Evolutionary conservation across 495 filamentous ascomycete species (phyloP).

Genomic region (Pseudotulostoma volvatum): DNA sequence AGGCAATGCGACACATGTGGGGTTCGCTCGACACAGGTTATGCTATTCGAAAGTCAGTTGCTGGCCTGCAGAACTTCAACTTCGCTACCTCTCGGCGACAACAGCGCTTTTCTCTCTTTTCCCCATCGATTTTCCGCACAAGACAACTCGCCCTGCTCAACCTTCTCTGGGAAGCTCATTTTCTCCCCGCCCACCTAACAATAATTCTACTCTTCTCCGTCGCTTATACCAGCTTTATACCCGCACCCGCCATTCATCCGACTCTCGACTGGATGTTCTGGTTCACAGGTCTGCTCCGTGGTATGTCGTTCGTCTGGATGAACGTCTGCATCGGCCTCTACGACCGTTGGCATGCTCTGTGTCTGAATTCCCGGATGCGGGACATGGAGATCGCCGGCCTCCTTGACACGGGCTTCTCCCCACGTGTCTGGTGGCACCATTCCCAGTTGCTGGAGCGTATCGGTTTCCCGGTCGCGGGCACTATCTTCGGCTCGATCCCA

Average conservation of each 20-base stretch:
- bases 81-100: conserved; percentile 11
- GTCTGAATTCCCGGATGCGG: conserved; percentile 35
- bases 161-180: conserved; percentile 53
- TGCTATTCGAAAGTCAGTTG: conserved; percentile 22
- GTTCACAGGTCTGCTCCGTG: conserved; percentile 39
- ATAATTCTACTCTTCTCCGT: conserved; percentile 43
- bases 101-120: no score
- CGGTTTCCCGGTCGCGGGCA: conserved; percentile 43
- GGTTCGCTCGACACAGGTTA: conserved; percentile 50
- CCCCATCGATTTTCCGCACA: no score
- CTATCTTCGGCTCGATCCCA: conserved; percentile 44
- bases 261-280: conserved; percentile 35
- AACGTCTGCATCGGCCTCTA: conserved; percentile 43
- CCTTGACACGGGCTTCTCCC: conserved; percentile 42
- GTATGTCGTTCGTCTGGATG: conserved; percentile 41
- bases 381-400: conserved; percentile 48
- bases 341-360: conserved; percentile 42
- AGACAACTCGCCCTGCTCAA: conserved; percentile 32
- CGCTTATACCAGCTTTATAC: conserved; percentile 33
- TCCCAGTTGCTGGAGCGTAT: conserved; percentile 36
- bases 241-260: conserved; percentile 29
- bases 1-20: conserved; percentile 58
- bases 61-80: conserved; percentile 12
- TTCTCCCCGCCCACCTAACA: conserved; percentile 45
- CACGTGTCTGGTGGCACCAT: conserved; percentile 29